phyloP scores from a whole-genome alignment of 2,329 filamentous ascomycete species.

The Aureobasidium sp. region DNA sequence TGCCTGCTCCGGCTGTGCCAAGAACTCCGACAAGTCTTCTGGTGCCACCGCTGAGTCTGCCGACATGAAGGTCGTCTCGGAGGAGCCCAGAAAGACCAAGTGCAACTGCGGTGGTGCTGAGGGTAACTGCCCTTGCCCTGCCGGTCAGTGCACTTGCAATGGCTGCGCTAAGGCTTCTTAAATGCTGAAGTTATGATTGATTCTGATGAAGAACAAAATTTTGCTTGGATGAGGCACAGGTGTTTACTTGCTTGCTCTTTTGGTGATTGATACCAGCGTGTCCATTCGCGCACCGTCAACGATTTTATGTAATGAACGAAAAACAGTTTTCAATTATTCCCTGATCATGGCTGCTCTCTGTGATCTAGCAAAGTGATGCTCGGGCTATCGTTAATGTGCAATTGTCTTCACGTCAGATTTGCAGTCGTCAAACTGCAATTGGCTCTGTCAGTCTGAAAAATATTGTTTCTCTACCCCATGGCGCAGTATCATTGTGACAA shows the following conservation, averaged over 20 bases:
- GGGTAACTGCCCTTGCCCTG: conserved; percentile 38
- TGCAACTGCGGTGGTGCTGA: conserved; percentile 41
- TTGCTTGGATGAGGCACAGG: conserved; percentile 8
- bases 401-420: not conserved
- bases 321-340: not conserved
- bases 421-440: too few species aligned
- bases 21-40: conserved; percentile 31
- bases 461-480: not conserved
- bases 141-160: conserved; percentile 39
- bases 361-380: not conserved
- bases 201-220: not conserved
- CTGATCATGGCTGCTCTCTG: not conserved
- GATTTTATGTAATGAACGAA: conserved; percentile 10
- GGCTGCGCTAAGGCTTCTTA: conserved; percentile 34
- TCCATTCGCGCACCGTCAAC: conserved; percentile 1
- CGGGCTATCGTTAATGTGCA: not conserved
- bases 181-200: not conserved
- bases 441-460: too few species aligned
- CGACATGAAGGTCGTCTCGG: conserved; percentile 42
- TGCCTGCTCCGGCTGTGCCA: conserved; percentile 38
- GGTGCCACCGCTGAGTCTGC: conserved; percentile 22
- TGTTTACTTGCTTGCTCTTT: conserved; percentile 8
- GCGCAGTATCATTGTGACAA: not conserved
- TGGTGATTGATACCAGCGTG: conserved; percentile 8
- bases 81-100: conserved; percentile 33